phyloP scores from a whole-genome alignment of 495 filamentous ascomycete genomes.

The Xanthoparmelia taractica region DNA sequence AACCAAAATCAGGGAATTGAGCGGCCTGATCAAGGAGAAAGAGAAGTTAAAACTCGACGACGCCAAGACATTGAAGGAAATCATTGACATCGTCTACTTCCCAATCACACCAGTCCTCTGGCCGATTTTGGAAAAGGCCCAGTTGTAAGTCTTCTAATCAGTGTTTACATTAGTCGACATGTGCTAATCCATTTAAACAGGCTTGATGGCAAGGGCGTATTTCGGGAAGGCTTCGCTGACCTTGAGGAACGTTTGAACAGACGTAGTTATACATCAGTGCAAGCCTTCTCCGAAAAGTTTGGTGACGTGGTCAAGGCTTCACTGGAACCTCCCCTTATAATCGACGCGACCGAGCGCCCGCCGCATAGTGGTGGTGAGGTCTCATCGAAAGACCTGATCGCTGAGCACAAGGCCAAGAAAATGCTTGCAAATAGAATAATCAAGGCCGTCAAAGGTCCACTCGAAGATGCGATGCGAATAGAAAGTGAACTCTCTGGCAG shows the following conservation, averaged over 20 bases:
- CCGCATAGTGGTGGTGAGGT: constrained; percentile 47
- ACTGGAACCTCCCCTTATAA: constrained; percentile 50
- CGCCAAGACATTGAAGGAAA: constrained; percentile 61
- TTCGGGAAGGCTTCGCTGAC: constrained; percentile 53
- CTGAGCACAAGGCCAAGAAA: constrained; percentile 57
- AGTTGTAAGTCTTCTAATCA: constrained; percentile 48
- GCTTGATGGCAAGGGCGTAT: constrained; percentile 64
- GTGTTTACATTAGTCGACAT: neutral
- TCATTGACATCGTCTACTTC: constrained; percentile 84
- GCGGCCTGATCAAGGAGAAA: constrained; percentile 59
- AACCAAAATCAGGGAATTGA: constrained; percentile 59
- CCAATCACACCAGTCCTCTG: constrained; percentile 71
- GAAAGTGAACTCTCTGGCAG: constrained; percentile 70
- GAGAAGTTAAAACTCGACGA: constrained; percentile 69
- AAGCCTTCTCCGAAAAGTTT: constrained; percentile 67
- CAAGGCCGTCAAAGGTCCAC: constrained; percentile 63
- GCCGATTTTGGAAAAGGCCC: constrained; percentile 73
- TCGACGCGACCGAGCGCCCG: constrained; percentile 46
- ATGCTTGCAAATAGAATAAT: constrained; percentile 76
- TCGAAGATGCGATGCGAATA: constrained; percentile 68
- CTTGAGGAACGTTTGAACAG: constrained; percentile 59
- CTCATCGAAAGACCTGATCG: constrained; percentile 43
- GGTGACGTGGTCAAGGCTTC: constrained; percentile 59
- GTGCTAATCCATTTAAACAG: constrained; percentile 43
- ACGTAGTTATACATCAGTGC: constrained; percentile 65